Base-by-base conservation (phyloP, 768 basidiomycete species). In the Leccinum truebloodii region DNA sequence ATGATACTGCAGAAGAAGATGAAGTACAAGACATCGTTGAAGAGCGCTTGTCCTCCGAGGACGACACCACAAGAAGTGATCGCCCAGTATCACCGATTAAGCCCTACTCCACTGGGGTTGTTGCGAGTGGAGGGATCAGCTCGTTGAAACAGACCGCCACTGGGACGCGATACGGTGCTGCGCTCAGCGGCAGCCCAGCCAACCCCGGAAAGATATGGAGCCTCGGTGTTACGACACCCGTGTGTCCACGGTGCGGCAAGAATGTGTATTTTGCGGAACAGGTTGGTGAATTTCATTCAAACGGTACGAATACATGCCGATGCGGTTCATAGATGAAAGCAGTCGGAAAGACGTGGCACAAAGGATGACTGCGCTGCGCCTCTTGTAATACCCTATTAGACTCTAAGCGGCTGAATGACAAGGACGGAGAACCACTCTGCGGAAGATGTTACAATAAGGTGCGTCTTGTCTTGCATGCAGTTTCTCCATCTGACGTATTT, bases 241-340 rank as follows among this genome's bases (percentile, higher is more conserved):
- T 69, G n/a, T 94, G 92, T 65, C 84, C 86, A 9, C 80, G 80
- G 57, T 94, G 92, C 64, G 78, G 77, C 44, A 86, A 89, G 80
- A 87, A 81, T 55, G 92, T 94, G 12, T 94, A 90, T 75, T 93
- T 94, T 69, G 91, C 92, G 16, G 91, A 94, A 71, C 90, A 91
- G 82, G 90, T 86, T 50, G n/a, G 66, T 62, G 26, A n/a, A 54
- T 9, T 2, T 58, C 35, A 49, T 16, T n/a, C 20, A 26, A 20
- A 13, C 55, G 8, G 48, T 28, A 34, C 12, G 4, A n/a, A 34
- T 50, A 20, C n/a, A 24, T 54, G 54, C 55, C 65, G 37, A 71
- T 34, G 10, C 34, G 6, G 18, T 58, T 51, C 18, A 41, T 63
- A 91, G 90, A 85, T 90, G 59, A 91, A 90, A 72, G 91, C 91